Evolutionary conservation across 805 yeast genomes (phyloP).

Genomic region (Pichia nanzhaoensis): DNA sequence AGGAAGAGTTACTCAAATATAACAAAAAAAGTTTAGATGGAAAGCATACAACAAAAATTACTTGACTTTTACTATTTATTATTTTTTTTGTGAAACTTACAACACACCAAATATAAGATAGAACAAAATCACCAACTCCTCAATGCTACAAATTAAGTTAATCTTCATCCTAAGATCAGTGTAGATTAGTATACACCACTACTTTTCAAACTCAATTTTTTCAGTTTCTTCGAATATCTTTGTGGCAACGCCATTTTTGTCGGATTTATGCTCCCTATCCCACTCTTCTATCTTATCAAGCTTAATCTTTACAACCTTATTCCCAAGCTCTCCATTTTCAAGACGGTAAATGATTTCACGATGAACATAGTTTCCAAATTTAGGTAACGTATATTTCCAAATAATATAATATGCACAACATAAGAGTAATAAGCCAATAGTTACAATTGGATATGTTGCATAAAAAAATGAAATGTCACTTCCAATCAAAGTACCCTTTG

Average conservation of each 20-base stretch:
- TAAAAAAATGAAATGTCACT: constrained; percentile 38
- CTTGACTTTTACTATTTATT: too few relatives aligned
- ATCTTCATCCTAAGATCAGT: too few relatives aligned
- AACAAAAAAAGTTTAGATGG: too few relatives aligned
- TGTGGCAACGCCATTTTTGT: constrained; percentile 11
- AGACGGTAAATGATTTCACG: constrained; percentile 28
- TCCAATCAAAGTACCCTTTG: constrained; percentile 34
- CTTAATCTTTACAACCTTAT: constrained; percentile 33
- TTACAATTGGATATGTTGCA: constrained; percentile 35
- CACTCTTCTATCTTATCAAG: constrained; percentile 28
- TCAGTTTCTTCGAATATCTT: background rate
- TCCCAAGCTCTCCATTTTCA: constrained; percentile 35
- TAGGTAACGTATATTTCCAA: constrained; percentile 34
- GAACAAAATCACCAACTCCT: too few relatives aligned
- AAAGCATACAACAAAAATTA: too few relatives aligned
- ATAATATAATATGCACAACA: constrained; percentile 32
- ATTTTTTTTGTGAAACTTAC: too few relatives aligned
- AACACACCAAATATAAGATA: too few relatives aligned
- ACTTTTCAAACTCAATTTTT: too few relatives aligned
- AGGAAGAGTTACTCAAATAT: too few relatives aligned
- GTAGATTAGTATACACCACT: too few relatives aligned
- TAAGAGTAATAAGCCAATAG: constrained; percentile 30
- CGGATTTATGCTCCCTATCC: constrained; percentile 22
- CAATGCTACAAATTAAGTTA: too few relatives aligned
- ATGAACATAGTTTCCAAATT: constrained; percentile 28